Base-by-base conservation (phyloP, 148 eudicot genomes). In the Rheum nobile region DNA sequence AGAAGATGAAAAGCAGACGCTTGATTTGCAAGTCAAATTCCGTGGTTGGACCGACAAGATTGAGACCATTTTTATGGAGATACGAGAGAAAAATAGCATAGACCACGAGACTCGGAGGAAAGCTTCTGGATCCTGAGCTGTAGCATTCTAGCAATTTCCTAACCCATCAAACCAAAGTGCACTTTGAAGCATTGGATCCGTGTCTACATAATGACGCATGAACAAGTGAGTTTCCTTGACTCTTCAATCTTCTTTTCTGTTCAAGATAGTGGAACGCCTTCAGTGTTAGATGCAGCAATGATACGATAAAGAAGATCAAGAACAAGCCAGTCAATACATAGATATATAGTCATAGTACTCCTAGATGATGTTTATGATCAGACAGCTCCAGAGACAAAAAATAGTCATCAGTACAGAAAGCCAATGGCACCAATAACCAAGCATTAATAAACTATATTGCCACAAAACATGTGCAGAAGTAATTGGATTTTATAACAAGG, bases 211-310 rank as follows among this genome's bases (percentile, higher is more conserved):
- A 93, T 90, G 78, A 90, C 81, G 85, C 98, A 93, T 13, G 89
- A 79, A 82, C 97, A 93, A 38, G 82, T 68, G 69, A 71, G 81
- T 80, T 91, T 85, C 86, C 82, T 85, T 26, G 97, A 88, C 74
- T 86, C 87, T 38, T 91, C 97, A 76, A 91, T 81, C 87, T 93
- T 93, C 89, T 93, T 93, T 71, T 89, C 98, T 93, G 95, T 81
- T 73, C 46, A 68, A 29, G 41, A 73, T 38, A 83, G 31, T 65
- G 7, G 17, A 76, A 6, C n/a, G 38, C 21, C 24, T 34, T 50
- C 17, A 34, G 32, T 4, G 39, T 65, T 32, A 65, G 22, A 31
- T 34, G 39, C 63, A 31, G 39, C 9, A 34, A 32, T 26, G 16
- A 13, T 32, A 57, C 34, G 16, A 57, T 57, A 57, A n/a, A 14